Evolutionary conservation across 345 rosid genomes (phyloP).

Genomic region (Citrus sp.): DNA sequence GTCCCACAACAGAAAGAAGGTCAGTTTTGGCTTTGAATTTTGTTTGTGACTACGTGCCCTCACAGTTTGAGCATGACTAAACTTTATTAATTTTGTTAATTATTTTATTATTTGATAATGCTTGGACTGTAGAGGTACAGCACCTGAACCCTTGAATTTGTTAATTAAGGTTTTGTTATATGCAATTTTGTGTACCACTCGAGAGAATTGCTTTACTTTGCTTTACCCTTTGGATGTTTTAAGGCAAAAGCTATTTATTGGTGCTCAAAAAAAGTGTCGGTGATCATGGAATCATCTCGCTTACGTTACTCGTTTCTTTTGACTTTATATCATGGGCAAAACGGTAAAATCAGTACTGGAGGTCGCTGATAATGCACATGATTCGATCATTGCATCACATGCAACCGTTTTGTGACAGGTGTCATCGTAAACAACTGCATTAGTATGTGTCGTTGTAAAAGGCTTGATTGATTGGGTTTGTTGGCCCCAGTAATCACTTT

Average conservation of each 20-base stretch:
- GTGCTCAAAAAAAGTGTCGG: background rate
- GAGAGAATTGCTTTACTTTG: background rate
- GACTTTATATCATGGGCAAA: background rate
- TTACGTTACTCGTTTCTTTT: background rate
- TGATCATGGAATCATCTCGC: background rate
- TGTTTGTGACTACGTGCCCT: no score
- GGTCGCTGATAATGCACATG: background rate
- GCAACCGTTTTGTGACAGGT: background rate
- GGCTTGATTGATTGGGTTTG: background rate
- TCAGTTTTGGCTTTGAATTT: background rate
- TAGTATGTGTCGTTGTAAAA: background rate
- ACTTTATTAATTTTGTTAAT: background rate
- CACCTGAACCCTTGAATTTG: background rate
- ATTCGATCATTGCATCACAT: background rate
- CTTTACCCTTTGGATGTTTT: no score
- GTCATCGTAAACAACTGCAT: background rate
- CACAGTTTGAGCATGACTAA: no score
- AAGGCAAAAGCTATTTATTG: background rate
- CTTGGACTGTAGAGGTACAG: background rate
- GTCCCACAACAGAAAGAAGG: background rate
- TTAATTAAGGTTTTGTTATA: background rate
- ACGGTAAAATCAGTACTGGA: background rate
- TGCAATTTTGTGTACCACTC: background rate
- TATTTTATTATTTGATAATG: background rate
- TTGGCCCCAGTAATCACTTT: background rate